phyloP scores from a whole-genome alignment of 2,329 filamentous ascomycete genomes.

The Calonectria honghensis region DNA sequence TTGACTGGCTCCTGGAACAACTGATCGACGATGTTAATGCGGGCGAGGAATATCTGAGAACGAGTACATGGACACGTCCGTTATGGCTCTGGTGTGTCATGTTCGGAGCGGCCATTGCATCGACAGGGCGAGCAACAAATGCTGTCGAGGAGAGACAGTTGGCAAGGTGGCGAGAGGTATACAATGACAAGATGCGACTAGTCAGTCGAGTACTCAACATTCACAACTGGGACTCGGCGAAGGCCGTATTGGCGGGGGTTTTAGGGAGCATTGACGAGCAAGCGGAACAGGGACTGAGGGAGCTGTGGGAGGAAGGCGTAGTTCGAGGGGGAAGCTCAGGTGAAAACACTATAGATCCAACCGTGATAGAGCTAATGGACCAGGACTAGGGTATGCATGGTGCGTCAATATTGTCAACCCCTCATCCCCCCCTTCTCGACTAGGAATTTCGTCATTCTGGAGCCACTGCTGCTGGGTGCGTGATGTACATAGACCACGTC shows the following conservation, averaged over 20 bases:
- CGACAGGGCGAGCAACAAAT: conserved; percentile 61
- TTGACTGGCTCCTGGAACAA: conserved; percentile 68
- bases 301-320: conserved; percentile 65
- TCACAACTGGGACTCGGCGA: conserved; percentile 63
- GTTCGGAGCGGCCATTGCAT: conserved; percentile 66
- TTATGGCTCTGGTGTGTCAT: conserved; percentile 69
- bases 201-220: conserved; percentile 62
- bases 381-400: conserved; percentile 49
- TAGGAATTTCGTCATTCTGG: conserved; percentile 36
- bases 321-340: conserved; percentile 39
- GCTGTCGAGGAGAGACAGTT: conserved; percentile 62
- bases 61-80: conserved; percentile 64
- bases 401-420: conserved; percentile 35
- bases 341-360: conserved; percentile 48
- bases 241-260: conserved; percentile 60
- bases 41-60: conserved; percentile 63
- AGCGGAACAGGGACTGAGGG: conserved; percentile 62
- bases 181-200: conserved; percentile 64
- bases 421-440: conserved; percentile 34
- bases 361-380: conserved; percentile 54
- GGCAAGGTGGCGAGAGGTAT: conserved; percentile 61
- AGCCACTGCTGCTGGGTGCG: conserved; percentile 32
- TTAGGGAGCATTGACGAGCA: conserved; percentile 64
- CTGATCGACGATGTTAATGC: conserved; percentile 65
- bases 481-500: conserved; percentile 37